Percentiles rank a stretch among this genome's conserved stretches.
Evolutionary conservation across 2,329 filamentous ascomycete genomes (phyloP).

Genomic region (Dactylella cylindrospora): DNA sequence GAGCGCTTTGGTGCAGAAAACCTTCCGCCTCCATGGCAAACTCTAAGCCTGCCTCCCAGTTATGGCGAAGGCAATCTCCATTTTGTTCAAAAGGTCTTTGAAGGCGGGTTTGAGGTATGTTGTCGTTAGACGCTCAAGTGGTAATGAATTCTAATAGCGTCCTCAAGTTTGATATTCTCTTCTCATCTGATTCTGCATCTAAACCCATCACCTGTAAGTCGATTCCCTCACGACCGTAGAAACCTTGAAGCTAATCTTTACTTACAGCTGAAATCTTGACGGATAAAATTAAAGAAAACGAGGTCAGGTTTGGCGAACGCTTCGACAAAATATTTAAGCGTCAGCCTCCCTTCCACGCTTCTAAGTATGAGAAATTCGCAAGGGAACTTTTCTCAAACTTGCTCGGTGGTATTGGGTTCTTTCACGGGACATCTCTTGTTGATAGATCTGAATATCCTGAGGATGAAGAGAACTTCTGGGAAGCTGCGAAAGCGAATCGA

Average conservation of each 20-base stretch:
- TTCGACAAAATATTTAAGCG: conserved; percentile 74
- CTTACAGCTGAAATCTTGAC: conserved; percentile 63
- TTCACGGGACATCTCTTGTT: conserved; percentile 82
- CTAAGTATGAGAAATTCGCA: conserved; percentile 75
- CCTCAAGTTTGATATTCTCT: conserved; percentile 79
- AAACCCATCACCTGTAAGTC: conserved; percentile 58
- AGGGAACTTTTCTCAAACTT: conserved; percentile 93
- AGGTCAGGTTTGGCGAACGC: conserved; percentile 69
- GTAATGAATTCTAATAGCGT: conserved; percentile 6
- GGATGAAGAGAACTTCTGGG: conserved; percentile 93
- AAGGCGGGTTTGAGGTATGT: conserved; percentile 73
- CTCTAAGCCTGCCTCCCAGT: conserved; percentile 74
- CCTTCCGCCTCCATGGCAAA: conserved; percentile 77
- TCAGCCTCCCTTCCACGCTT: conserved; percentile 71
- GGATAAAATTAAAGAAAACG: conserved; percentile 66
- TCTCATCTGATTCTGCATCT: conserved; percentile 72
- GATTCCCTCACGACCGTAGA: neutral
- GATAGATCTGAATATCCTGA: conserved; percentile 96
- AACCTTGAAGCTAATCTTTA: conserved; percentile 31
- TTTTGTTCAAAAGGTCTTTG: conserved; percentile 85
- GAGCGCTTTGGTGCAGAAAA: conserved; percentile 64
- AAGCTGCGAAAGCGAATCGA: conserved; percentile 78
- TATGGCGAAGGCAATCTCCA: conserved; percentile 77
- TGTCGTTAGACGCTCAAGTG: conserved; percentile 9
- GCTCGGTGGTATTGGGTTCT: conserved; percentile 91